Evolutionary conservation across 2,329 filamentous ascomycete genomes (phyloP), one percentile per base, ranked within the genome.

Genomic region (Phialemoniopsis sp.): DNA sequence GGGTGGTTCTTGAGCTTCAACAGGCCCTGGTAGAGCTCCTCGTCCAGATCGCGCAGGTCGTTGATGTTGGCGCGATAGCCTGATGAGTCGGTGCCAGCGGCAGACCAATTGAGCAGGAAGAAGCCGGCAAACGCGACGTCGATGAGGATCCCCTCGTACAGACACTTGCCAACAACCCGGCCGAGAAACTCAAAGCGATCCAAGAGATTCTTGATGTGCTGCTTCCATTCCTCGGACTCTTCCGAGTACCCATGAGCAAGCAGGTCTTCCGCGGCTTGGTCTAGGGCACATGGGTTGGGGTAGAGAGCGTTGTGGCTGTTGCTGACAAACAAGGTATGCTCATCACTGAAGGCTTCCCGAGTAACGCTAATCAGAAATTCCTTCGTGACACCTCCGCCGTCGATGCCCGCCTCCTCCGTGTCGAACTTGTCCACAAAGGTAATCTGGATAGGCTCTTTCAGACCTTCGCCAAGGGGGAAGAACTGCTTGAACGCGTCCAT

Each of bases 391-490:
- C 93, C 93, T 8, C 93, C 93, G 1, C 93, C 93, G 56, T 98
- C 93, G 40, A 98, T 97, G 9, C 93, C 93, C 12, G 91, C 91
- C 63, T 98, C 93, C 8, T 80, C 73, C 2, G 84, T 79, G 44
- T 86, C 87, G 50, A 95, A 98, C 43, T 89, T 78, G 57, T 98
- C 93, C 32, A 96, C 82, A 58, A 98, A 98, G 0, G 88, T 93
- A 53, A 98, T 97, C 55, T 95, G 89, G 29, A 98, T 95, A 0
- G 89, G 89, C 55, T 97, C 91, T 57, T 97, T 97, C 40, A 98
- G 65, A 1, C 82, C 84, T 13, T 91, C 86, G 0, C 85, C 86
- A 5, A 97, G 72, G 2, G 77, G 62, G 52, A 89, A 96, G 54
- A 96, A 96, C 40, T 89, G 78, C 4, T 83, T 69, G 55, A 83